A percentile compares a stretch with the other conserved stretches of the same genome.
Conservation (phyloP, 2,329 filamentous ascomycete genomes). For the Peltaster fructicola region DNA sequence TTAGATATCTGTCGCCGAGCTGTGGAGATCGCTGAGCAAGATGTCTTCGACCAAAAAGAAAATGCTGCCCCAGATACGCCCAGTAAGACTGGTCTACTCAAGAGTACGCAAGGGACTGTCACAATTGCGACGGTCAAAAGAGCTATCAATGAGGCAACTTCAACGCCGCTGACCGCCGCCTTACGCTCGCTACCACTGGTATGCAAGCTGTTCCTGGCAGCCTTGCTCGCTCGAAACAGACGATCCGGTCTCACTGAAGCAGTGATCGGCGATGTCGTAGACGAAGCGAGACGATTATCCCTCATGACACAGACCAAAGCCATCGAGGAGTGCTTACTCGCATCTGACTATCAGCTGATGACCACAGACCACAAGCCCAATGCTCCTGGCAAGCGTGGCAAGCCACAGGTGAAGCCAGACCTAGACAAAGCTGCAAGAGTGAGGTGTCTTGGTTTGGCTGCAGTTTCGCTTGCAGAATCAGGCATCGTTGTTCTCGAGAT, state of each 20-base stretch:
- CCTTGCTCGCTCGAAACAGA: constrained; percentile 59
- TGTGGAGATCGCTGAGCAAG: constrained; percentile 77
- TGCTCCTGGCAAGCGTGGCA: constrained; percentile 17
- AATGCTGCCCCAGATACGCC: constrained; percentile 39
- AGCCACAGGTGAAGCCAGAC: constrained; percentile 16
- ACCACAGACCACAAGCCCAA: constrained; percentile 20
- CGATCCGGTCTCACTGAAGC: constrained; percentile 76
- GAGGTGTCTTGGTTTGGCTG: constrained; percentile 49
- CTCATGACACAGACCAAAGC: constrained; percentile 41
- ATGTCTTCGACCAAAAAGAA: constrained; percentile 16
- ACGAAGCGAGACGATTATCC: constrained; percentile 60
- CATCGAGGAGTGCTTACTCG: constrained; percentile 44
- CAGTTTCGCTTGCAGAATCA: constrained; percentile 68
- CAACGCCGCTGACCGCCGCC: constrained; percentile 78
- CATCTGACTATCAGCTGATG: too few relatives aligned
- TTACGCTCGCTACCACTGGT: constrained; percentile 65
- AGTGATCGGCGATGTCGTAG: constrained; percentile 71
- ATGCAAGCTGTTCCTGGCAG: constrained; percentile 71
- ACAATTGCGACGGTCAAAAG: constrained; percentile 87
- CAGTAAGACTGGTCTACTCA: constrained; percentile 34
- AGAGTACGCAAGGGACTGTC: constrained; percentile 35
- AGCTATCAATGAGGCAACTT: constrained; percentile 88
- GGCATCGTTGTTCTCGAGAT: constrained; percentile 75
- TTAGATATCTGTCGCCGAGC: constrained; percentile 90
- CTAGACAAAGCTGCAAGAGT: constrained; percentile 29